These are phyloP conservation scores for Diaporthe amygdali DNA, from an alignment of 2,329 filamentous ascomycete genomes.

Conservation along the genomic window DNA sequence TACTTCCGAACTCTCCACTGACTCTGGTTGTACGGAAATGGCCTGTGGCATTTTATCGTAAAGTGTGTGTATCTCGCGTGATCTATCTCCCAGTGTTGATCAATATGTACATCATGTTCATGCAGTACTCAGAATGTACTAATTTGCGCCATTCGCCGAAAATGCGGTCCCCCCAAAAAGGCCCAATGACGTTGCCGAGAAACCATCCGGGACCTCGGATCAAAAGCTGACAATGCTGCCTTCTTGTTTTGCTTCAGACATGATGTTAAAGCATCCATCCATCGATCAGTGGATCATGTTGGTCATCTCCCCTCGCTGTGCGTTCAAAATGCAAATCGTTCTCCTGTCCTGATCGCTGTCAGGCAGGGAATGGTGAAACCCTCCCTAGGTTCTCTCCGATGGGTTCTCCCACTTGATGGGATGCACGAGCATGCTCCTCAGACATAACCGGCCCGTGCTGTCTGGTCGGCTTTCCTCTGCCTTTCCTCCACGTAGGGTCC, in stretches of 20 bases:
- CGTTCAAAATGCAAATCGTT: slow-evolving; percentile 4
- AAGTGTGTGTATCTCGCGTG: background rate
- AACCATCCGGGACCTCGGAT: background rate
- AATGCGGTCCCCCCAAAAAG: slow-evolving; percentile 1
- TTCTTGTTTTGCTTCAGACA: background rate
- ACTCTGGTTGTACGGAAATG: background rate
- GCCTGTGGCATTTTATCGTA: background rate
- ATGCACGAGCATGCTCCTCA: slow-evolving; percentile 81
- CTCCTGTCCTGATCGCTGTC: background rate
- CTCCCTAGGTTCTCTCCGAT: slow-evolving; percentile 37
- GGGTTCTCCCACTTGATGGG: slow-evolving; percentile 74
- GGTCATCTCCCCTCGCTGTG: background rate
- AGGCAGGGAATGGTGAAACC: background rate
- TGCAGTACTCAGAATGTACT: slow-evolving; percentile 14
- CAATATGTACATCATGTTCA: slow-evolving; percentile 20
- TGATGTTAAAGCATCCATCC: background rate
- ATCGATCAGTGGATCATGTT: background rate
- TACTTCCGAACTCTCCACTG: background rate
- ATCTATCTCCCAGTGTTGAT: background rate
- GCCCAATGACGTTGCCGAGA: background rate
- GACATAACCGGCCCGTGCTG: slow-evolving; percentile 72
- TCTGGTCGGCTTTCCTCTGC: slow-evolving; percentile 50
- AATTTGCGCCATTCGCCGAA: slow-evolving; percentile 24
- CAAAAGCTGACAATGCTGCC: background rate
- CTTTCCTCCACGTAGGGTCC: slow-evolving; percentile 56